Base-by-base conservation (phyloP, 1,284 basidiomycete species). In the Moesziomyces antarcticus region DNA sequence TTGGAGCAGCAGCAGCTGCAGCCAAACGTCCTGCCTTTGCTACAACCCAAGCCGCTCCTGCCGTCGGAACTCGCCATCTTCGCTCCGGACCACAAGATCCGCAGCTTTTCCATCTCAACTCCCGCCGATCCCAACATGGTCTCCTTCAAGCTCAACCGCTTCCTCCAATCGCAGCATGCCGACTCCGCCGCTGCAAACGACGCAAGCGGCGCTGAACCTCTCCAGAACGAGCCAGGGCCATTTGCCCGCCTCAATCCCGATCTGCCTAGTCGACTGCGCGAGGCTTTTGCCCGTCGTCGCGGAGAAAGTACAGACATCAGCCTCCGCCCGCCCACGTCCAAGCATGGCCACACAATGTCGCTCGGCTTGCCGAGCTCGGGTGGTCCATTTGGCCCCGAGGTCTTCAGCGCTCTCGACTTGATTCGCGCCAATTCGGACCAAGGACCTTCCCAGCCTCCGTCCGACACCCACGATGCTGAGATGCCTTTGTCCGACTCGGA, bases 361-460 rank as follows among this genome's bases (percentile, higher is more conserved):
- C 75, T 80, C 24, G 70, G 77, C 48, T 21, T 80, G 41, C 77
- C 77, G 10, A 63, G 57, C 46, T 69, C 70, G 1, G 78, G 77
- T 11, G 69, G 67, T 7, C 72, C 78, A 0, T 80, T 80, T 44
- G 78, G 71, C 18, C 69, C 78, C 4, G 66, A 65, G 13, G 73
- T 74, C 1, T 68, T 79, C 33, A 68, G 50, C 42, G 78, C 78
- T 13, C 59, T 80, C 21, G 75, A 79, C 11, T 56, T 80, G 55
- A 66, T 76, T 22, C 73, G 73, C 8, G 59, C 67, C 47, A 70
- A 65, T 16, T 68, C 69, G 2, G 69, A 75, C 20, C 56, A 56
- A 20, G 64, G 69, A 0, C 58, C 64, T 1, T 50, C 64, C n/a
- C 52, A 65, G 46, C 53, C 69, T 21, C 50, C 61, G 16, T 61